Evolutionary conservation across 2,329 filamentous ascomycete species (phyloP), one percentile per base, ranked within the genome.

Genomic region (Botryotinia globosa): DNA sequence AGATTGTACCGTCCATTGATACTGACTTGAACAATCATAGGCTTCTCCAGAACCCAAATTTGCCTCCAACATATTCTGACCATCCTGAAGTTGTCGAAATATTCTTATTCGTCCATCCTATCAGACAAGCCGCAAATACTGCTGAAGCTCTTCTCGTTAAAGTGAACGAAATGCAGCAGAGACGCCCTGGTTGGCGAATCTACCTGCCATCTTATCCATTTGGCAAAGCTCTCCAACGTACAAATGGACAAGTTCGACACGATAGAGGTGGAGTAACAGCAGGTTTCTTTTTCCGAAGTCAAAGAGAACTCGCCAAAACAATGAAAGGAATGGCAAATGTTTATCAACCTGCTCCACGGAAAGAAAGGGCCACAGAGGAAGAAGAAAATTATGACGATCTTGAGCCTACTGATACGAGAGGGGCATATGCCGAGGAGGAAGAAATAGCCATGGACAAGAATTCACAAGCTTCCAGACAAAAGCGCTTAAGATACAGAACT

Each of bases 191-290:
- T 74, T 84, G 82, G 72, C 81, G 81, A 7, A 75, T 88, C 18
- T 83, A 87, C 72, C 78, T 85, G 1, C 87, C 88, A 5, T 85
- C 85, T 0, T 89, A 89, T 74, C 85, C 87, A 0, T 82, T 86
- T n/a, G 76, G 77, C 62, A 89, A 89, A 76, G 83, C 86, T 7
- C 72, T 88, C 2, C 84, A 87, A 75, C 82, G 87, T 48, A 85
- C 85, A 9, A 89, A 89, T 76, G 82, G 84, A 4, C 87, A 88
- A 75, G 87, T 89, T 7, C 82, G 87, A 45, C 88, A 89, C 75
- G 88, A 90, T 76, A 83, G 87, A 74, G 87, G 88, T 29, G 87
- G 87, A 37, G 82, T 88, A 32, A 88, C 87, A 7, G 87, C 87
- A 8, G 86, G 86, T 45, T 83, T 81, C 73, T 84, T 82, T 75